Evolutionary conservation across 768 basidiomycete genomes (phyloP).

Genomic region (Harrya chromipes): DNA sequence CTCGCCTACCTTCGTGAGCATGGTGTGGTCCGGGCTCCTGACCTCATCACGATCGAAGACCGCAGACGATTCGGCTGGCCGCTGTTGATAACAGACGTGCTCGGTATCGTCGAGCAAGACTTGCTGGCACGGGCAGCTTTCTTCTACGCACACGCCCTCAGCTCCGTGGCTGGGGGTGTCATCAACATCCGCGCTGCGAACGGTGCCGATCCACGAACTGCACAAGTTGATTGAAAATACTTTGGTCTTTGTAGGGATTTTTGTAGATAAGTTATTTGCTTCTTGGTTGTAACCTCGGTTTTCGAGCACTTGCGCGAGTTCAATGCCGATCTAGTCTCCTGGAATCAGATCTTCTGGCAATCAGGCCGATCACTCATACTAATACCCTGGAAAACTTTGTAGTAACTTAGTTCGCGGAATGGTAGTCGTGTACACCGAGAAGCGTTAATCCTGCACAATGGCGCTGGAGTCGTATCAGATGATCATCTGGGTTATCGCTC

Average conservation of each 20-base stretch:
- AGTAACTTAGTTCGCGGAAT: too few species aligned
- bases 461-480: too few species aligned
- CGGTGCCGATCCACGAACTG: slow-evolving; percentile 39
- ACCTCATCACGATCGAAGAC: slow-evolving; percentile 43
- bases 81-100: slow-evolving; percentile 41
- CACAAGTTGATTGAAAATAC: slow-evolving; percentile 31
- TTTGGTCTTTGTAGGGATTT: background rate
- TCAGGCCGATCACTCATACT: too few species aligned
- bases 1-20: slow-evolving; percentile 33
- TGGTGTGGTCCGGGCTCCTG: slow-evolving; percentile 38
- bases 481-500: too few species aligned
- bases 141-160: slow-evolving; percentile 44
- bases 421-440: too few species aligned
- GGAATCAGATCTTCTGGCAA: too few species aligned
- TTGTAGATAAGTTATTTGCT: background rate
- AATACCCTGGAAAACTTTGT: too few species aligned
- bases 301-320: too few species aligned
- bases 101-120: slow-evolving; percentile 43
- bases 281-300: too few species aligned
- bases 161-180: slow-evolving; percentile 41
- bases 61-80: slow-evolving; percentile 42
- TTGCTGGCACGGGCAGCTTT: slow-evolving; percentile 35
- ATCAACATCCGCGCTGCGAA: slow-evolving; percentile 39
- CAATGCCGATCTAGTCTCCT: too few species aligned
- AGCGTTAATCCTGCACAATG: too few species aligned